Evolutionary conservation across 1,139 yeast species (phyloP).

Genomic region (Meyerozyma guilliermondii): DNA sequence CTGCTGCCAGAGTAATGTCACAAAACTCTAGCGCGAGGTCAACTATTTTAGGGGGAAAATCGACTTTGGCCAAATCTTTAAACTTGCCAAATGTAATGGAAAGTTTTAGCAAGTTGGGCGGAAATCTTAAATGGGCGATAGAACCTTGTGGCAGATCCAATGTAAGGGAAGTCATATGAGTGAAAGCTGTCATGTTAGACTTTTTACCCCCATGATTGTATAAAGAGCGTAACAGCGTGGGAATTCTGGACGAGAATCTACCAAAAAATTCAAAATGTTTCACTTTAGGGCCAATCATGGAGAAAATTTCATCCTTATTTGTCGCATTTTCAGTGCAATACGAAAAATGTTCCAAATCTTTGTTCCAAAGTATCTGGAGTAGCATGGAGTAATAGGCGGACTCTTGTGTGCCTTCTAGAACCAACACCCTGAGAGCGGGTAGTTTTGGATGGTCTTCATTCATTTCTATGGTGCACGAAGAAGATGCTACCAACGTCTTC

Average conservation of each 20-base stretch:
- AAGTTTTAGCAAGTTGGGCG: background rate
- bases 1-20: background rate
- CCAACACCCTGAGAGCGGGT: background rate
- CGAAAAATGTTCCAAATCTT: background rate
- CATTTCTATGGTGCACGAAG: background rate
- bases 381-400: background rate
- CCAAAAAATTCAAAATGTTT: background rate
- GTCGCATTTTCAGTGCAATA: background rate
- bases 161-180: background rate
- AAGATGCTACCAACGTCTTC: background rate
- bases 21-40: background rate
- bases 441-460: background rate
- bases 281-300: background rate
- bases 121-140: background rate
- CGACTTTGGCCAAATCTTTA: background rate
- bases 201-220: background rate
- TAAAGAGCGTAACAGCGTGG: background rate
- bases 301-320: background rate
- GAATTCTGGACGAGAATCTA: background rate
- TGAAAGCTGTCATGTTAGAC: background rate
- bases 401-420: background rate
- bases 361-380: background rate
- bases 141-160: background rate
- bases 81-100: background rate
- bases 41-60: background rate